Evolutionary conservation across 805 yeast genomes (phyloP).

Genomic region (Wickerhamiella kazuoi): DNA sequence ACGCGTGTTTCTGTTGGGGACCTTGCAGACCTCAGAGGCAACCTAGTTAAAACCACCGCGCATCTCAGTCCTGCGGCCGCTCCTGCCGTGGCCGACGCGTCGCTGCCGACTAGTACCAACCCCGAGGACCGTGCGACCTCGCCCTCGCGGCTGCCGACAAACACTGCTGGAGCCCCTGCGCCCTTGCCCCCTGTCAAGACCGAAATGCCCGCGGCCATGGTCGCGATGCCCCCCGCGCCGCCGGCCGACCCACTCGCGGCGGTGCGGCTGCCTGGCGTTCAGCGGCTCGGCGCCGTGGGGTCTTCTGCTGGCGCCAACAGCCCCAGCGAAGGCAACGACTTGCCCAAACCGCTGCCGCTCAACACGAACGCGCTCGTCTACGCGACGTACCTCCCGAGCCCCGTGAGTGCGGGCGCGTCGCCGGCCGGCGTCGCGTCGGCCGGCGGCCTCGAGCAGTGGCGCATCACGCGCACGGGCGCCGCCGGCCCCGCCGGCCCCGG

Average conservation of each 20-base stretch:
- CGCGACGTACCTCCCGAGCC: background rate
- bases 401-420: background rate
- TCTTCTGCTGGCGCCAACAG: background rate
- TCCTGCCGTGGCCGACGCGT: too few relatives aligned
- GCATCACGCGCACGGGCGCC: background rate
- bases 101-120: too few relatives aligned
- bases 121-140: too few relatives aligned
- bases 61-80: too few relatives aligned
- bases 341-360: background rate
- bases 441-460: background rate
- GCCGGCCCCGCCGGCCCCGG: too few relatives aligned
- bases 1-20: too few relatives aligned
- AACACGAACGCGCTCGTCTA: background rate
- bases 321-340: background rate
- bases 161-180: too few relatives aligned
- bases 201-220: background rate
- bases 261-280: background rate
- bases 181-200: too few relatives aligned
- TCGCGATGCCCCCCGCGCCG: background rate
- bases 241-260: background rate
- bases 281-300: background rate
- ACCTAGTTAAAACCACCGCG: too few relatives aligned
- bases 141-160: too few relatives aligned
- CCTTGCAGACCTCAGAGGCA: too few relatives aligned
- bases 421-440: background rate